Percentiles rank a stretch among this genome's conserved stretches.
Evolutionary conservation across 129 eudicot genomes (phyloP).

Genomic region (Saussurea involucrata): DNA sequence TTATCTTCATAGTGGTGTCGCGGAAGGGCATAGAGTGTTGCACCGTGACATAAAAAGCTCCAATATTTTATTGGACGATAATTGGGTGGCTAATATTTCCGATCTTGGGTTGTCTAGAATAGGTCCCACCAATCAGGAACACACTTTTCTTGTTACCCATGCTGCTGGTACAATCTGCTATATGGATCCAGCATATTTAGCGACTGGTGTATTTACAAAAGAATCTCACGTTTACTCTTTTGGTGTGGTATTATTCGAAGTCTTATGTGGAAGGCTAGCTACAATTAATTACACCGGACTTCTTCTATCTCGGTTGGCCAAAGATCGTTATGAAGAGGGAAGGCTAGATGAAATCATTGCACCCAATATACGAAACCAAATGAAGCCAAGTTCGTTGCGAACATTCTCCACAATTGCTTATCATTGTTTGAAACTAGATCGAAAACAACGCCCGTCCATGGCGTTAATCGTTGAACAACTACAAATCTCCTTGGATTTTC

Average conservation of each 20-base stretch:
- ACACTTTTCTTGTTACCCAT: not conserved
- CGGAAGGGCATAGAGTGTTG: not conserved
- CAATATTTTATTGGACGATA: not conserved
- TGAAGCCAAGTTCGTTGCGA: not conserved
- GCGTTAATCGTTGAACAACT: slow-evolving; percentile 1
- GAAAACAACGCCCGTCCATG: slow-evolving; percentile 22
- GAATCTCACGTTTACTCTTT: slow-evolving; percentile 26
- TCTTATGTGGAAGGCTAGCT: slow-evolving; percentile 27
- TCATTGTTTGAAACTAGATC: slow-evolving; percentile 8
- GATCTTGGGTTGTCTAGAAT: not conserved
- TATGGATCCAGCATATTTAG: not conserved
- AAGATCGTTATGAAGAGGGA: slow-evolving; percentile 1
- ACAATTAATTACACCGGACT: not conserved
- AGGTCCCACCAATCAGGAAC: not conserved
- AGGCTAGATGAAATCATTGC: slow-evolving; percentile 13
- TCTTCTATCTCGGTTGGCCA: not conserved
- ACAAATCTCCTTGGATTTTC: slow-evolving; percentile 1
- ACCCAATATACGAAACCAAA: slow-evolving; percentile 9
- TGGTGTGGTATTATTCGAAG: slow-evolving; percentile 23
- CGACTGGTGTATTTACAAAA: slow-evolving; percentile 4
- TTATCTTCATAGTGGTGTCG: not conserved
- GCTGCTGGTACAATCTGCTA: slow-evolving; percentile 11
- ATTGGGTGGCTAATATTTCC: not conserved
- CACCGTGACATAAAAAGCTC: not conserved
- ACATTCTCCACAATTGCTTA: slow-evolving; percentile 20